These are phyloP conservation scores for Penicillium italicum DNA, from an alignment of 2,329 filamentous ascomycete genomes.

Conservation along the genomic window DNA sequence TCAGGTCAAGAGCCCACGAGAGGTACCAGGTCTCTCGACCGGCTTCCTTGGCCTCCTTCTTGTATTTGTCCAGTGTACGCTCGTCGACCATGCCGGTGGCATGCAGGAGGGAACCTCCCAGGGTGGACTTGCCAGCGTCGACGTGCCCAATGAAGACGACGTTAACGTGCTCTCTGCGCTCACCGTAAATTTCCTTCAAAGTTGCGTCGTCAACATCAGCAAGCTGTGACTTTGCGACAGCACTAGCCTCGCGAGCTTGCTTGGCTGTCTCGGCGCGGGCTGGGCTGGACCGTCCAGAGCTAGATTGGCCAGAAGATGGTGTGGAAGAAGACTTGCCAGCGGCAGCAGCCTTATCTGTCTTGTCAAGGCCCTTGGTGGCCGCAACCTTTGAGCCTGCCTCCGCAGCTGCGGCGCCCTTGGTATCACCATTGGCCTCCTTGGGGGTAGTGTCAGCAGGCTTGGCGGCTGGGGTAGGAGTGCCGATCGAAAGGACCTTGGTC, in stretches of 20 bases:
- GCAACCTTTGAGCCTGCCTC: conserved; percentile 76
- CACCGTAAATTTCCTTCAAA: conserved; percentile 89
- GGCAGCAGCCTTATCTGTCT: conserved; percentile 64
- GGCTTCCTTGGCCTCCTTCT: conserved; percentile 90
- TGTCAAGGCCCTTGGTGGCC: conserved; percentile 86
- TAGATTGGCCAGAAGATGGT: conserved; percentile 79
- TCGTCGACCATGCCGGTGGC: conserved; percentile 99
- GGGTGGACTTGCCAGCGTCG: conserved; percentile 94
- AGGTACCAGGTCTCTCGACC: conserved; percentile 98
- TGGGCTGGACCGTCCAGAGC: conserved; percentile 82
- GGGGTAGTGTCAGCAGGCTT: conserved; percentile 52
- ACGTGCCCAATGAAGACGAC: conserved; percentile 98
- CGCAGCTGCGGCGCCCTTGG: conserved; percentile 47
- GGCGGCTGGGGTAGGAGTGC: conserved; percentile 46
- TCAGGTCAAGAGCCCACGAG: conserved; percentile 96
- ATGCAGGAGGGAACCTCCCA: conserved; percentile 90
- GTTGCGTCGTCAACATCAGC: conserved; percentile 79
- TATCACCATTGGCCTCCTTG: conserved; percentile 36
- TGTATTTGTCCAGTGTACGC: conserved; percentile 97
- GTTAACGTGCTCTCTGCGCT: conserved; percentile 74
- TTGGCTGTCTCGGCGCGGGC: conserved; percentile 56
- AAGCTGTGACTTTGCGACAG: conserved; percentile 76
- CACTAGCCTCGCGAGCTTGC: conserved; percentile 68
- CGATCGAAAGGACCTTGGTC: conserved; percentile 76
- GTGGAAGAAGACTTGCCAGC: conserved; percentile 75